Percentiles rank a stretch among this genome's conserved stretches.
Conservation (phyloP, 768 basidiomycete species). For the Boletus rubescentipes region DNA sequence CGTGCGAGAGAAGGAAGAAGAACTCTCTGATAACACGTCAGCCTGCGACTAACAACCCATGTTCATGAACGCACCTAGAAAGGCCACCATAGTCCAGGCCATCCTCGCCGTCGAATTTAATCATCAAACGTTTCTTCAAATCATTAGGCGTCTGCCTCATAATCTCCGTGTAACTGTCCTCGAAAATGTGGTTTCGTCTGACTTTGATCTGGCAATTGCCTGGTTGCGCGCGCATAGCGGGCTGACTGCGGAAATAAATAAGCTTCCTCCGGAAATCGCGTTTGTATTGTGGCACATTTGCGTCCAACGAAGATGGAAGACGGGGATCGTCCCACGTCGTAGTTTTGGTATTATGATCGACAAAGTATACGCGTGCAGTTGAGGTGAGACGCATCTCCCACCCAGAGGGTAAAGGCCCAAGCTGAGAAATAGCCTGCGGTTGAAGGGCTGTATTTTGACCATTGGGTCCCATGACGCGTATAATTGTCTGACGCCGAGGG, state of each 20-base stretch:
- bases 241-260: conserved; percentile 99
- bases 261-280: conserved; percentile 99
- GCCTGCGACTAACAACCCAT: neutral
- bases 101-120: conserved; percentile 99
- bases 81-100: conserved; percentile 98
- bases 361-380: conserved; percentile 98
- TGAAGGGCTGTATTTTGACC: conserved; percentile 87
- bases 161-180: conserved; percentile 99
- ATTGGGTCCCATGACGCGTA: conserved; percentile 94
- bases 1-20: conserved; percentile 99
- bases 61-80: conserved; percentile 63
- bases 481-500: conserved; percentile 93
- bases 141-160: conserved; percentile 99
- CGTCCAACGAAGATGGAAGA: conserved; percentile 89
- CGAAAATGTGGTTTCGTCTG: conserved; percentile 96
- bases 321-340: conserved; percentile 99
- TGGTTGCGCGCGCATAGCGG: conserved; percentile 95
- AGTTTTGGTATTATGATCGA: conserved; percentile 99
- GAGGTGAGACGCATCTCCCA: conserved; percentile 99
- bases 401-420: conserved; percentile 94
- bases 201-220: conserved; percentile 99
- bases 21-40: conserved; percentile 71
- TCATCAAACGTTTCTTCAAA: conserved; percentile 98
- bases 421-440: conserved; percentile 93
- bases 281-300: conserved; percentile 99